Evolutionary conservation across 1,284 basidiomycete genomes (phyloP).

Genomic region (Cutaneotrichosporon curvatum): DNA sequence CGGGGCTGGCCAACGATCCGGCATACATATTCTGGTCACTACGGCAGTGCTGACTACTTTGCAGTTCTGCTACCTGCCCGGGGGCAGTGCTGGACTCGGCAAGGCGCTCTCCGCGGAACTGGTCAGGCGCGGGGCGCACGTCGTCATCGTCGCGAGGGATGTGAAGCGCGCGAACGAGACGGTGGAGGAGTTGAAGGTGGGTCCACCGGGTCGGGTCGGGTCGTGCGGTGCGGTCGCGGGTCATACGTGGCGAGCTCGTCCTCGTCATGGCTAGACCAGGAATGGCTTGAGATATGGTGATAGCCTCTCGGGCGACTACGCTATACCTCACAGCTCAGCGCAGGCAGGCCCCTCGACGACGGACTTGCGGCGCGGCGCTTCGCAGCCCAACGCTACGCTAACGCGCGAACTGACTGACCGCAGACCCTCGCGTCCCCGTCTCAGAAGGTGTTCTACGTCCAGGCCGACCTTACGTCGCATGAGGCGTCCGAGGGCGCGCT

Average conservation of each 20-base stretch:
- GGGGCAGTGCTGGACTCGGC: conserved; percentile 73
- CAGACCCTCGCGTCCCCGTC: conserved; percentile 46
- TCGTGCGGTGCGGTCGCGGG: too few species aligned
- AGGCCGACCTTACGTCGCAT: conserved; percentile 55
- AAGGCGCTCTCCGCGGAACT: conserved; percentile 63
- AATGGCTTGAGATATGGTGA: too few species aligned
- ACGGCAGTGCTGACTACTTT: too few species aligned
- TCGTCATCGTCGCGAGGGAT: conserved; percentile 71
- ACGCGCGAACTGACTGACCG: neutral
- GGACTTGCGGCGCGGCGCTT: too few species aligned
- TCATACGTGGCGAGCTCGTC: too few species aligned
- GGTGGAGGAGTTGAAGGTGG: conserved; percentile 57
- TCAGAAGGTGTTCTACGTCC: conserved; percentile 59
- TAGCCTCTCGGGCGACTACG: too few species aligned
- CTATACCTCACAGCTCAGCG: too few species aligned
- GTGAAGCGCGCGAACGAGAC: conserved; percentile 57
- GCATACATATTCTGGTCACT: too few species aligned
- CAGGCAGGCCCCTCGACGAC: too few species aligned
- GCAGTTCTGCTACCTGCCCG: conserved; percentile 72
- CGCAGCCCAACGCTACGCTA: too few species aligned
- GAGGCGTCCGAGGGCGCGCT: conserved; percentile 55
- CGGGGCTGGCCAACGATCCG: too few species aligned
- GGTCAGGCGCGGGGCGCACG: conserved; percentile 64
- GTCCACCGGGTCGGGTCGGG: neutral
- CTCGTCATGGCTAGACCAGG: too few species aligned